Evolutionary conservation across 208 protist genomes (phyloP).

Genomic region (Acanthamoeba royreba): DNA sequence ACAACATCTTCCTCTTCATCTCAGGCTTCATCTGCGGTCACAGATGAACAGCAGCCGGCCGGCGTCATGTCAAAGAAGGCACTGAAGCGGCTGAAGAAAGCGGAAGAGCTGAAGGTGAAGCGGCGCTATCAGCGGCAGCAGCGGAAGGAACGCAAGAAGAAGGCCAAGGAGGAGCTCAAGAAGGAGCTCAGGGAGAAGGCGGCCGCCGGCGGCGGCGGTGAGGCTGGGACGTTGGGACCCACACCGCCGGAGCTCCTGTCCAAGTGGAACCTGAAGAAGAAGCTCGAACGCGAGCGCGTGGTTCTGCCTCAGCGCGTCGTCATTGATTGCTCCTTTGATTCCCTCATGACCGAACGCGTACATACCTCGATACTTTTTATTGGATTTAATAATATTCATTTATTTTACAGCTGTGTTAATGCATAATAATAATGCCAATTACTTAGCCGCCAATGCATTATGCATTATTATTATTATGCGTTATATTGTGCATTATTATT

Average conservation of each 20-base stretch:
- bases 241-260: too few relatives aligned
- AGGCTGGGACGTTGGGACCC: too few relatives aligned
- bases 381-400: not conserved
- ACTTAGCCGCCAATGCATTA: too few relatives aligned
- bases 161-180: conserved; percentile 6
- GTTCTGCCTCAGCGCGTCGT: not conserved
- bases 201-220: too few relatives aligned
- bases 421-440: too few relatives aligned
- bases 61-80: not conserved
- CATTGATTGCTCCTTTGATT: conserved; percentile 34
- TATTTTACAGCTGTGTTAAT: too few relatives aligned
- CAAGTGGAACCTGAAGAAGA: conserved; percentile 19
- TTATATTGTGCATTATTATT: too few relatives aligned
- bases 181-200: not conserved
- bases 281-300: not conserved
- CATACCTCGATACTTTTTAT: not conserved
- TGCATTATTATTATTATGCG: too few relatives aligned
- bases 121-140: not conserved
- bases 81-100: not conserved
- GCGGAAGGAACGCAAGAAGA: not conserved
- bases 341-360: not conserved
- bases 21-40: too few relatives aligned
- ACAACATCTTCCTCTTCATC: not conserved
- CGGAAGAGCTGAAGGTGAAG: conserved; percentile 11
- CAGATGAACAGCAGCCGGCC: not conserved